phyloP scores from a whole-genome alignment of 805 yeast species.

The Metschnikowia bowlesiae region DNA sequence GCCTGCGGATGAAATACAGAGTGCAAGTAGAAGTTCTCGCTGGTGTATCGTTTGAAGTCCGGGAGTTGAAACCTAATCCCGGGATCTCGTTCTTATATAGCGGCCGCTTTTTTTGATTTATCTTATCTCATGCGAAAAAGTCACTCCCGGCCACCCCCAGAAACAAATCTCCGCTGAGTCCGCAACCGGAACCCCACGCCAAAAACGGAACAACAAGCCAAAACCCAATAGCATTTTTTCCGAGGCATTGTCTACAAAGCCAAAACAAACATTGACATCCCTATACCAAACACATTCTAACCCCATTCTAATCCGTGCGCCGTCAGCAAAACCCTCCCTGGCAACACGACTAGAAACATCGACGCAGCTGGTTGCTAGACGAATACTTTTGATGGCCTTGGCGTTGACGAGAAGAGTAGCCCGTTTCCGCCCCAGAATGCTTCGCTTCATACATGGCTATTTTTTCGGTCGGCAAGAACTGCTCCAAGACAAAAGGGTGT shows the following conservation, averaged over 20 bases:
- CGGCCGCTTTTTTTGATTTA: conserved; percentile 1
- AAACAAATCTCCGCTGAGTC: background rate
- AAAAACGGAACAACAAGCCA: too few species aligned
- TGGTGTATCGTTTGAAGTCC: background rate
- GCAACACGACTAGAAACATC: background rate
- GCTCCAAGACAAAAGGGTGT: conserved; percentile 10
- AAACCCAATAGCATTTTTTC: background rate
- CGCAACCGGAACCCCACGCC: too few species aligned
- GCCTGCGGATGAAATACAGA: background rate
- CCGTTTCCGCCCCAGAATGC: conserved; percentile 15
- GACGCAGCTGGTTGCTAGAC: background rate
- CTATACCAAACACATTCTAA: background rate
- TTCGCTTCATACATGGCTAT: conserved; percentile 17
- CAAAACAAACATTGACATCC: background rate
- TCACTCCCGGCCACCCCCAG: background rate
- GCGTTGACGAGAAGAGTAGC: background rate
- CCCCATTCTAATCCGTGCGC: background rate
- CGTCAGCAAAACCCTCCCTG: background rate
- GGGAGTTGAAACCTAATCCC: background rate
- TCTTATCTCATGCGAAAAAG: conserved; percentile 3
- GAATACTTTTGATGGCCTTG: conserved; percentile 2
- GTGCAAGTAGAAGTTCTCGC: background rate
- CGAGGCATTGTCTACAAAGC: background rate
- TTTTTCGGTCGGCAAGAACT: conserved; percentile 13
- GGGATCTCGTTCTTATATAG: background rate